Base-by-base conservation (phyloP, 2,329 filamentous ascomycete genomes). In the Xylaria sp. region DNA sequence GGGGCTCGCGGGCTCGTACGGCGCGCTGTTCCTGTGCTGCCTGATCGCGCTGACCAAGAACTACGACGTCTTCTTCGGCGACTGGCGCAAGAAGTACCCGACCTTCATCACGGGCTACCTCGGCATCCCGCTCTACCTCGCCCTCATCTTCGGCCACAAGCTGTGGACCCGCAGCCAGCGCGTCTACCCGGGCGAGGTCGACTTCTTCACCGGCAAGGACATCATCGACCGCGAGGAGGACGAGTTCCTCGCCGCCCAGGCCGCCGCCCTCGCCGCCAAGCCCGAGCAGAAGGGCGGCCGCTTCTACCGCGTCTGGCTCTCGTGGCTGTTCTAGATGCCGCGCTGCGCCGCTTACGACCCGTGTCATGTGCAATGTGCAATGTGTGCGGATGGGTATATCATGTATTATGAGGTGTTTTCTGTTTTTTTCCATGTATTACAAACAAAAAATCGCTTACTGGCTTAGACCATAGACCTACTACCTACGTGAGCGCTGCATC, bases 31-130 rank as follows among this genome's bases (percentile, higher is more conserved):
- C 66, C 86, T 91, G 74, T 91, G 88, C 73, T 78, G 81, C 66
- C 68, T 94, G 29, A 89, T 94, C 57, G 83, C 88, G 1, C 68
- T 95, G 47, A 93, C 90, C 67, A 95, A 94, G 81, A 92, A 91
- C 78, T 94, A 85, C 72, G 79, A 83, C 51, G 86, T 88, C 54
- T 94, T 94, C 71, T 77, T 84, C 2, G 69, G 63, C 66, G 75
- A 62, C 77, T 79, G 72, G 63, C 65, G 60, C 44, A 54, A 70
- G 52, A 76, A 76, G 46, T 89, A 89, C 77, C 86, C 88, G 76
- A 86, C 82, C 65, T 92, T 92, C 72, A 83, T 92, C 70, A 91
- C 87, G 0, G 87, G 87, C 21, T 92, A 92, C 70, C 75, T 89
- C 7, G 89, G 89, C 46, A 91, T 92, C 62, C 89, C 89, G 1